Base-by-base conservation (phyloP, 129 eudicot species). In the Gnaphalium uliginosum region DNA sequence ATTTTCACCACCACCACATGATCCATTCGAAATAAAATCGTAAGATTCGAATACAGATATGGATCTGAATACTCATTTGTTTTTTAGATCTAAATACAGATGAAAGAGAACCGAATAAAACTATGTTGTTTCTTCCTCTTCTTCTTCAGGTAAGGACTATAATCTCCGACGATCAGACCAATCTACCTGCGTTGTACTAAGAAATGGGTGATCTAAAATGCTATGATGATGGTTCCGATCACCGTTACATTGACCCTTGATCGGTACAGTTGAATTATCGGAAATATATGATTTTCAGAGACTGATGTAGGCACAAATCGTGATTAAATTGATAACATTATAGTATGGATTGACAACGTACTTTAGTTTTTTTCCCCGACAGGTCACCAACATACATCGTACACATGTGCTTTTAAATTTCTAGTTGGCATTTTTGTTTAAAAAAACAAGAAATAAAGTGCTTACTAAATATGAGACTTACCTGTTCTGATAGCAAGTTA, bases 251-350 rank as follows among this genome's bases (percentile, higher is more conserved):
- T 33, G 86, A 17, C 41, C 69, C 21, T 60, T 71, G 66, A 43
- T n/a, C 33, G 46, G 43, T 8, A 76, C 69, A 61, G 62, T 39
- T 53, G 59, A 53, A 53, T 53, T 17, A 53, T 0, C 32, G 61
- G 77, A 6, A 66, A 68, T 74, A 33, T 87, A 88, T 2, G 85
- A 82, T 79, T 86, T 84, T 33, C 89, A 83, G 69, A 87, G 88
- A 59, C 79, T 80, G 13, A 86, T 78, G 72, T 91, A 91, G 9
- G 95, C 92, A n/a, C 95, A 91, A 25, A 91, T n/a, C n/a, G n/a
- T n/a, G n/a, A n/a, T n/a, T n/a, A n/a, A n/a, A n/a, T n/a, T n/a
- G n/a, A n/a, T n/a, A n/a, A n/a, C n/a, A n/a, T n/a, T n/a, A n/a
- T n/a, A n/a, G n/a, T n/a, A n/a, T n/a, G n/a, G n/a, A n/a, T n/a